Percentiles rank a stretch among this genome's conserved stretches.
Conservation (phyloP, 2,329 filamentous ascomycete genomes). For the Pezicula radicicola region DNA sequence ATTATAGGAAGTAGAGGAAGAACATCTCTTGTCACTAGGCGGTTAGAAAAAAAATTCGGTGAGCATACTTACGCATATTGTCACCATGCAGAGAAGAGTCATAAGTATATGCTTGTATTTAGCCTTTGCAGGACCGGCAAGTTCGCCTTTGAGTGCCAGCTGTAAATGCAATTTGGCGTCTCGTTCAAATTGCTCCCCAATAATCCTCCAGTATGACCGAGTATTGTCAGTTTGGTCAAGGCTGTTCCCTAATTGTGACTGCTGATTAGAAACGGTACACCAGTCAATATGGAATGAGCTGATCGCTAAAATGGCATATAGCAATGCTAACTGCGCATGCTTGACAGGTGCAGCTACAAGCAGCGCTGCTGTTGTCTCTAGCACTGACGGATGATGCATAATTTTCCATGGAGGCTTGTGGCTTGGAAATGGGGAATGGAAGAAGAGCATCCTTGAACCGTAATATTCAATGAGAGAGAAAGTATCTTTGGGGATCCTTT, state of each 20-base stretch:
- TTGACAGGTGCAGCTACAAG: slow-evolving; percentile 27
- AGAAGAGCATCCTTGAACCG: neutral
- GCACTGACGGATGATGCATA: slow-evolving; percentile 27
- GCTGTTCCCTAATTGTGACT: slow-evolving; percentile 2
- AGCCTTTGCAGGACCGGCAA: slow-evolving; percentile 15
- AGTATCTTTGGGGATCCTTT: neutral
- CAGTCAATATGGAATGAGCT: slow-evolving; percentile 23
- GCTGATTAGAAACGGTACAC: slow-evolving; percentile 7
- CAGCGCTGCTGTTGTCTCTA: slow-evolving; percentile 28
- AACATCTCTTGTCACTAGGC: slow-evolving; percentile 16
- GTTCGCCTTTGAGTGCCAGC: neutral
- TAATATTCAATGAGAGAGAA: neutral
- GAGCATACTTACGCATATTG: slow-evolving; percentile 26
- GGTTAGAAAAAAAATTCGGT: slow-evolving; percentile 16
- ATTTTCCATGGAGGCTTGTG: slow-evolving; percentile 32
- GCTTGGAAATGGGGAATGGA: slow-evolving; percentile 3
- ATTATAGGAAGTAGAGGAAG: neutral
- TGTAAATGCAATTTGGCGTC: slow-evolving; percentile 30
- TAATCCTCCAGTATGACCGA: slow-evolving; percentile 20
- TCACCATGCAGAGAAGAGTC: slow-evolving; percentile 28
- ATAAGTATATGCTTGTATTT: slow-evolving; percentile 37
- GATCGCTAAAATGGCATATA: slow-evolving; percentile 20
- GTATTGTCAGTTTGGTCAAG: neutral
- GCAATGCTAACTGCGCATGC: slow-evolving; percentile 28
- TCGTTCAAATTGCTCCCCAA: slow-evolving; percentile 23